Evolutionary conservation across 1,139 yeast genomes (phyloP), one percentile per base, ranked within the genome.

Genomic region (Kodamaea alishanica): DNA sequence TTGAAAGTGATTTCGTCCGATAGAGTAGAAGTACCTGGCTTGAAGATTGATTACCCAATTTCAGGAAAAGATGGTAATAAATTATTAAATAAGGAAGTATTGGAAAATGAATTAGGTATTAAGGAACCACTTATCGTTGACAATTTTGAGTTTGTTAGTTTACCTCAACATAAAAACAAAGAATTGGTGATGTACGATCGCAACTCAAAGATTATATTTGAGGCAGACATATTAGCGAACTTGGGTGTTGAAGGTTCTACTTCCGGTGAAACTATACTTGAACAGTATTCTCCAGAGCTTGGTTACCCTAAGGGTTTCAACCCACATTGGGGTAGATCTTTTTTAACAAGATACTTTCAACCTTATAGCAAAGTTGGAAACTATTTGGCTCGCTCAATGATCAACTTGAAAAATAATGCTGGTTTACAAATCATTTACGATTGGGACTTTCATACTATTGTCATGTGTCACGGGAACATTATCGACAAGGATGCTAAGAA

Each of bases 401-500:
- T 30, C 25, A 30, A 30, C 24, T 26, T 7, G 9, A 8, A 41
- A 26, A 40, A 45, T 7, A 34, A 40, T 10, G 43, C 40, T 2
- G 77, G 68, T 0, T 44, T 75, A 38, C 49, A 60, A 35, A 58
- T 61, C 4, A 60, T 78, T 34, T 46, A 58, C 37, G 39, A 48
- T 8, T 73, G 78, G 79, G 72, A 73, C 34, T 73, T 79, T 45
- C 67, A 73, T 20, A 61, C 64, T 15, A 63, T 79, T 40, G 71
- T 81, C 26, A 65, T 74, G 52, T 75, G 82, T 46, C 87, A 81
- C 51, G 87, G 86, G 6, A 74, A 73, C 40, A 64, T 77, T 10
- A 58, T 79, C 40, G 77, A 74, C 10, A 52, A 54, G 4, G 60
- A 67, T 37, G 79, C 72, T n/a, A 66, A 66, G 43, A 51, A 54